Evolutionary conservation across 2,329 filamentous ascomycete genomes (phyloP).

Genomic region (Emmonsia crescens): DNA sequence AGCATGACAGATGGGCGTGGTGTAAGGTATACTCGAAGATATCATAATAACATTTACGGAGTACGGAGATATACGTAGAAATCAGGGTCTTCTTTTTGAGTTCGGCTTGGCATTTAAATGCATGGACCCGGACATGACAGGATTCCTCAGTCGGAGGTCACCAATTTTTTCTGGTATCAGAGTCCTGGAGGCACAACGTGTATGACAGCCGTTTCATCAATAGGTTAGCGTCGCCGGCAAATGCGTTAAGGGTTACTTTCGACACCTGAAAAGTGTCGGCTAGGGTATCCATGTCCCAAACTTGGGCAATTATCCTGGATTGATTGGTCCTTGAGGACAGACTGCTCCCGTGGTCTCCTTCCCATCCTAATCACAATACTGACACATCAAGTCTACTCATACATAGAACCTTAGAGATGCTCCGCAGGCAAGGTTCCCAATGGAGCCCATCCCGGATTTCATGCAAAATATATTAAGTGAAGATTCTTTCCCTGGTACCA

Average conservation of each 20-base stretch:
- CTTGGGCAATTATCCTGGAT: neutral
- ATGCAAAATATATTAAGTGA: neutral
- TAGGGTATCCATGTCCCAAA: neutral
- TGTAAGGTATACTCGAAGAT: no score
- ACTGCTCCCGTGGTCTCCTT: neutral
- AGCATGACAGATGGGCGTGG: no score
- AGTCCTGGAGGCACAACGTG: neutral
- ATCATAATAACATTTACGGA: no score
- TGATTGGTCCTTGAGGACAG: neutral
- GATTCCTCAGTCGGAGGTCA: neutral
- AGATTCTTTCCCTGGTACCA: neutral
- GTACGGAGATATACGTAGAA: no score
- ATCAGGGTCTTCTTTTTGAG: neutral
- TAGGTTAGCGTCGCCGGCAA: neutral
- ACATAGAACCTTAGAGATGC: neutral
- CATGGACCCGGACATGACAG: neutral
- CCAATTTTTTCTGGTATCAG: neutral
- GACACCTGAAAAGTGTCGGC: no score
- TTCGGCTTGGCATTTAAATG: neutral
- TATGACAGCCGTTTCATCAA: neutral
- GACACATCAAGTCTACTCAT: neutral
- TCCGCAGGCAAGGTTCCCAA: no score
- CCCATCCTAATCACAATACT: neutral
- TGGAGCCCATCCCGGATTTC: neutral
- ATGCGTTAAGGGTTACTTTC: neutral